Base-by-base conservation (phyloP, 805 yeast genomes). In the Hanseniaspora thailandica region DNA sequence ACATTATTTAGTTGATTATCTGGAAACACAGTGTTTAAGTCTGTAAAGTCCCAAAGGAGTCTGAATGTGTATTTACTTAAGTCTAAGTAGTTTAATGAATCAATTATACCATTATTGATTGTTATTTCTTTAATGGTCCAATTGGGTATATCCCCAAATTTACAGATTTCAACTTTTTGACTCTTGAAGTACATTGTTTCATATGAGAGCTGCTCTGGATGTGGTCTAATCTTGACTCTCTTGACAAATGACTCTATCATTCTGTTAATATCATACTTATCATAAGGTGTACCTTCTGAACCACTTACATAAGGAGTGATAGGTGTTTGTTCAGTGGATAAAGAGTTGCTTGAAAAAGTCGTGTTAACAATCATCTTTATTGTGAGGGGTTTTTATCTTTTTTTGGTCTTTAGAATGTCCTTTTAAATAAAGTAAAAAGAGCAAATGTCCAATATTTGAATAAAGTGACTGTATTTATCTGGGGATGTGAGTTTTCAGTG, bases 111-210 rank as follows among this genome's bases (percentile, higher is more conserved):
- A 22, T 48, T 33, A 5, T 31, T 35, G 17, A 48, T 48, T 3
- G 46, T 39, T 8, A 48, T 31, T 33, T 48, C 52, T 25, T 31
- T 22, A 8, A 48, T 28, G 5, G 12, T 22, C 52, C 52, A 48
- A 20, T 48, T 48, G 8, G 52, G 52, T 6, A 48, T 31, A n/a
- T 48, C 25, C 5, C 19, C 17, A 23, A 31, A 20, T n/a, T 35
- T 38, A 33, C 52, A 48, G 17, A 48, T 35, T n/a, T 48, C 52
- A 5, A 48, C 17, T 40, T 48, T 48, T 23, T 48, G 45, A n/a
- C 26, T 28, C 4, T 43, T n/a, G 4, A 48, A 31, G 17, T 22
- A 20, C 17, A 43, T 31, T 5, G 52, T 48, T 43, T 43, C 33
- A 28, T 26, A 43, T 5, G n/a, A 19, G 5, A 15, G 13, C 4